Evolutionary conservation across 441 rosid species (phyloP), one percentile per base, ranked within the genome.

Genomic region (Eruca vesicaria): DNA sequence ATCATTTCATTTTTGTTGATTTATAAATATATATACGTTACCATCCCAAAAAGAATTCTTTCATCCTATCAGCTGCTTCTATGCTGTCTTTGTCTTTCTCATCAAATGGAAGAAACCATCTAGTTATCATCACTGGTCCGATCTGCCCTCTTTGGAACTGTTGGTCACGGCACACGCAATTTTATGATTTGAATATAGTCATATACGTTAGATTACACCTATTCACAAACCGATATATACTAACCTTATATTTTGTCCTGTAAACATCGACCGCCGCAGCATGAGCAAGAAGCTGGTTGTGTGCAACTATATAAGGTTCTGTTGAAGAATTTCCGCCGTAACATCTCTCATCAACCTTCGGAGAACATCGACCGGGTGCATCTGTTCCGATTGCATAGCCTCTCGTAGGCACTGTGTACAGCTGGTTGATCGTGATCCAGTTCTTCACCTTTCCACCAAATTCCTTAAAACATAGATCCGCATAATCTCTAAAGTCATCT

Each of bases 21-120:
- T 5, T 56, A 28, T 85, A 43, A 18, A 43, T 43, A 43, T 18
- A 43, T 6, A n/a, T 43, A 43, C 18, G 3, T 41, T 43, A 87
- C 97, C 98, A 89, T 86, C 97, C 96, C 35, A 87, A 65, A 56
- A 80, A 78, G 66, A 93, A 93, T 20, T 85, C 96, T 78, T 85
- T 75, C 18, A 88, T 90, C 84, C 94, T 80, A 9, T 67, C 64
- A 53, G 94, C 86, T 4, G 97, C 96, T 11, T 84, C 89, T 79
- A 55, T 71, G 75, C 87, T 90, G 52, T 85, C 88, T 0, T 81
- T 77, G 2, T 52, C 57, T 9, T 56, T 73, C 23, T 81, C 78
- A 45, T 89, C 80, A 18, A 60, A 63, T 5, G 94, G 90, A 63
- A 91, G 90, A 38, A 88, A 87, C 96, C 96, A 90, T 81, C 88